Evolutionary conservation across 257 asterid genomes (phyloP).

Genomic region (Solanum rostratum): DNA sequence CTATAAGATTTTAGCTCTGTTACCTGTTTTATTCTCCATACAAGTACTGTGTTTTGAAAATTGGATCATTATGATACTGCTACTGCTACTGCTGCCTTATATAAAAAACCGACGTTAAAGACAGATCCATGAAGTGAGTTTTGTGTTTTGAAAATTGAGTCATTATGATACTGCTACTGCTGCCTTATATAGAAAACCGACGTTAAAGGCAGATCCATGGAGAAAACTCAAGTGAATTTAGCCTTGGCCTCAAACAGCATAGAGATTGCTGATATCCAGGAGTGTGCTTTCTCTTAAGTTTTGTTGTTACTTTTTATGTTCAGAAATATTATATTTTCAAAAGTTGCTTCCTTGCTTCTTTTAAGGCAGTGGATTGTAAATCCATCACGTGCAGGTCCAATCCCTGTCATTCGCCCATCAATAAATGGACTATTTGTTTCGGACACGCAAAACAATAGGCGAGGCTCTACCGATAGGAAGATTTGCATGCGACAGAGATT

Average conservation of each 20-base stretch:
- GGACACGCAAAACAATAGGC: too few species aligned
- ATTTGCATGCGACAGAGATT: too few species aligned
- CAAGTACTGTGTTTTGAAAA: not conserved
- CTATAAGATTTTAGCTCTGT: not conserved
- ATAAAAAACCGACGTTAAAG: not conserved
- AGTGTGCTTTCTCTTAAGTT: not conserved
- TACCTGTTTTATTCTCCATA: not conserved
- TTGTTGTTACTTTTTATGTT: not conserved
- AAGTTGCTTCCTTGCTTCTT: too few species aligned
- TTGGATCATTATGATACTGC: not conserved
- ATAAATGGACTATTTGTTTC: too few species aligned
- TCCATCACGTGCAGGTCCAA: too few species aligned
- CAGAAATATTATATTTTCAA: not conserved
- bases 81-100: not conserved
- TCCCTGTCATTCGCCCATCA: too few species aligned
- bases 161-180: not conserved
- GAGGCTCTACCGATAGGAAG: too few species aligned
- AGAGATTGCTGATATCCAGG: not conserved
- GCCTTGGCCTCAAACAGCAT: not conserved
- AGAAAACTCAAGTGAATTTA: not conserved
- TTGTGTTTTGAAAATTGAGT: not conserved
- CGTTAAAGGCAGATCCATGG: not conserved
- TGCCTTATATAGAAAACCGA: not conserved
- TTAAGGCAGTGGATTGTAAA: too few species aligned
- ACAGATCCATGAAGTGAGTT: not conserved